Evolutionary conservation across 2,329 filamentous ascomycete species (phyloP).

Genomic region (Monilinia laxa): DNA sequence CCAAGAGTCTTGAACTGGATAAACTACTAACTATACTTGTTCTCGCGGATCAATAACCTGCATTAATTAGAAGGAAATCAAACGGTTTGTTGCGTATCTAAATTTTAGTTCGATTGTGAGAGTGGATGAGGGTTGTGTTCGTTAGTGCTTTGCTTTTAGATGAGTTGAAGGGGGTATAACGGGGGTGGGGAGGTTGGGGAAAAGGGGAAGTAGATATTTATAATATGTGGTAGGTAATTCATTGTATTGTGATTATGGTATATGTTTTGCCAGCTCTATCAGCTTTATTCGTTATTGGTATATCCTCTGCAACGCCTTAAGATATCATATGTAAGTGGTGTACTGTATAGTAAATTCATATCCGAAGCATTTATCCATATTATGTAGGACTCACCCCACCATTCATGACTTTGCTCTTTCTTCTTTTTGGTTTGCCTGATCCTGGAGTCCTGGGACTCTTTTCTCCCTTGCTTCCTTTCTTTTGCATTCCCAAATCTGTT

Average conservation of each 20-base stretch:
- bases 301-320: conserved; percentile 6
- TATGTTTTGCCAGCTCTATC: neutral
- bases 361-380: neutral
- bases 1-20: neutral
- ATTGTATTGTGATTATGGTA: conserved; percentile 12
- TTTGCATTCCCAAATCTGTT: conserved; percentile 35
- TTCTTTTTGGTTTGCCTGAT: conserved; percentile 42
- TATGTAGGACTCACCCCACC: conserved; percentile 34
- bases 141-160: conserved; percentile 10
- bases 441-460: conserved; percentile 40
- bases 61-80: conserved; percentile 2
- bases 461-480: conserved; percentile 37
- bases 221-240: neutral
- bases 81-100: conserved; percentile 21
- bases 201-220: neutral
- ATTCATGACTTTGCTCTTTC: conserved; percentile 39
- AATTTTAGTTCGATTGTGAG: conserved; percentile 19
- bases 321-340: neutral
- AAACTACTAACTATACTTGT: conserved; percentile 5
- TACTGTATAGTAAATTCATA: conserved; percentile 1
- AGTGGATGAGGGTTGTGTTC: conserved; percentile 3
- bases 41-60: neutral
- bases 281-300: neutral
- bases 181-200: no score
- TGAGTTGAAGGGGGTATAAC: neutral